A percentile compares a stretch with the other conserved stretches of the same genome.
phyloP scores from a whole-genome alignment of 148 eudicot genomes.

The Drosera capensis region DNA sequence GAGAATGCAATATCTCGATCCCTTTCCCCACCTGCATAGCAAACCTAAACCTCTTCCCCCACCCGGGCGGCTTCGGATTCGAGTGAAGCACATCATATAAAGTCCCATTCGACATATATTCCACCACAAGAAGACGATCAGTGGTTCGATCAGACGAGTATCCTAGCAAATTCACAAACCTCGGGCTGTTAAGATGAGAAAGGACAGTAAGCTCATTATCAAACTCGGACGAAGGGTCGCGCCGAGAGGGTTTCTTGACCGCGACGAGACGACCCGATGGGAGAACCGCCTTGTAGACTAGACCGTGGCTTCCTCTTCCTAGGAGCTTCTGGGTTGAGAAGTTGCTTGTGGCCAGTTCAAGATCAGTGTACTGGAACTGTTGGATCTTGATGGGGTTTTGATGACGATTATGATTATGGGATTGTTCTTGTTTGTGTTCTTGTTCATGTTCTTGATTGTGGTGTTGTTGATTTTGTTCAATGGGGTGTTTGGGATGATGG shows the following conservation, averaged over 20 bases:
- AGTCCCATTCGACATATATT: slow-evolving; percentile 83
- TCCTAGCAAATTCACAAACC: slow-evolving; percentile 71
- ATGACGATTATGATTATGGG: slow-evolving; percentile 1
- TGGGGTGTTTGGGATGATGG: slow-evolving; percentile 6
- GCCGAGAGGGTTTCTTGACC: slow-evolving; percentile 54
- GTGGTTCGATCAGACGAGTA: slow-evolving; percentile 18
- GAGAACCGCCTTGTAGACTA: slow-evolving; percentile 75
- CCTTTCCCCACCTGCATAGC: slow-evolving; percentile 66
- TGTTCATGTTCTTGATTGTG: background rate
- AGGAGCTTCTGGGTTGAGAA: slow-evolving; percentile 65
- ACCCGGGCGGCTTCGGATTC: slow-evolving; percentile 28
- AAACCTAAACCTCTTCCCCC: slow-evolving; percentile 42
- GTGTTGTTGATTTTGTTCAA: background rate
- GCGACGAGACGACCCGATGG: slow-evolving; percentile 60
- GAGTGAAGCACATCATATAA: slow-evolving; percentile 60
- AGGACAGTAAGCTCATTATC: slow-evolving; percentile 71
- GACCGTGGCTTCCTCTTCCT: slow-evolving; percentile 88
- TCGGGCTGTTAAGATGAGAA: slow-evolving; percentile 47
- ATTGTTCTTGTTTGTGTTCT: background rate
- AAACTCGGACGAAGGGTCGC: slow-evolving; percentile 20
- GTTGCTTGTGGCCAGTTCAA: slow-evolving; percentile 53
- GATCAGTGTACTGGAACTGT: slow-evolving; percentile 55
- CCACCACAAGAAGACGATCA: slow-evolving; percentile 59
- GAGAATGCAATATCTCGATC: slow-evolving; percentile 50
- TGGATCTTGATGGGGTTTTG: slow-evolving; percentile 36